phyloP scores from a whole-genome alignment of 2,329 filamentous ascomycete species.

The Elsinoe perseae region DNA sequence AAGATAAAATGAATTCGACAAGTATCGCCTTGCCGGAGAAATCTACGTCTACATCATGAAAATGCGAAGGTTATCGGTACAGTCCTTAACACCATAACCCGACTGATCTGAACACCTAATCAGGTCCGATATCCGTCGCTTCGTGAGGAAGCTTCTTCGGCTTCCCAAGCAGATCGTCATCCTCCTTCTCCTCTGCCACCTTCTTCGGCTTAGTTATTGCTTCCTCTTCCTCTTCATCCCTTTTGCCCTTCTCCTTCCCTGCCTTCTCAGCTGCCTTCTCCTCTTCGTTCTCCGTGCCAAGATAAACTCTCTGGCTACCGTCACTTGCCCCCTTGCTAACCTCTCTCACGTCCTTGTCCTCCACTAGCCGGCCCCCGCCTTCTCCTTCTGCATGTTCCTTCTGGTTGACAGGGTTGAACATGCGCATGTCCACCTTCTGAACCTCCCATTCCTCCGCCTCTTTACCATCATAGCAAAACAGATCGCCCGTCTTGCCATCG shows the following conservation, averaged over 20 bases:
- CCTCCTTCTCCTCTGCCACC: constrained; percentile 60
- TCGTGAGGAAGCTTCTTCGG: constrained; percentile 18
- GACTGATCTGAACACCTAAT: not conserved
- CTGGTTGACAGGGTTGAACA: not conserved
- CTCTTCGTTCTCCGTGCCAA: constrained; percentile 79
- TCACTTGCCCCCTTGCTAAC: not conserved
- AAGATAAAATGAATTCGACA: not conserved
- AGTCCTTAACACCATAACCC: not conserved
- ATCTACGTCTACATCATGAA: constrained; percentile 12
- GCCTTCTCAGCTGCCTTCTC: constrained; percentile 56
- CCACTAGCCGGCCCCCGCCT: not conserved
- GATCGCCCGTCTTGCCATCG: constrained; percentile 45
- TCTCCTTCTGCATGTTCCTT: not conserved
- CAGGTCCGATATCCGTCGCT: constrained; percentile 2
- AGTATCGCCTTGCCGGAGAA: not conserved
- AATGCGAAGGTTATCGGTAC: not conserved
- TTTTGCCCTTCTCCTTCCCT: constrained; percentile 23
- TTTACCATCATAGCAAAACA: constrained; percentile 53
- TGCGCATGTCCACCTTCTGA: constrained; percentile 1
- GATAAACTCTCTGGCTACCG: constrained; percentile 67
- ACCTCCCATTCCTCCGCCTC: constrained; percentile 20
- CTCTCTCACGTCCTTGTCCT: not conserved
- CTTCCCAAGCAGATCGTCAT: constrained; percentile 30
- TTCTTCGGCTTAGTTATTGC: constrained; percentile 53
- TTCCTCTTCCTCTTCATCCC: constrained; percentile 32